Percentiles rank a stretch among this genome's conserved stretches.
These are phyloP conservation scores for Carex sylvatica DNA, from an alignment of 202 grass and related monocot genomes.

Conservation along the genomic window DNA sequence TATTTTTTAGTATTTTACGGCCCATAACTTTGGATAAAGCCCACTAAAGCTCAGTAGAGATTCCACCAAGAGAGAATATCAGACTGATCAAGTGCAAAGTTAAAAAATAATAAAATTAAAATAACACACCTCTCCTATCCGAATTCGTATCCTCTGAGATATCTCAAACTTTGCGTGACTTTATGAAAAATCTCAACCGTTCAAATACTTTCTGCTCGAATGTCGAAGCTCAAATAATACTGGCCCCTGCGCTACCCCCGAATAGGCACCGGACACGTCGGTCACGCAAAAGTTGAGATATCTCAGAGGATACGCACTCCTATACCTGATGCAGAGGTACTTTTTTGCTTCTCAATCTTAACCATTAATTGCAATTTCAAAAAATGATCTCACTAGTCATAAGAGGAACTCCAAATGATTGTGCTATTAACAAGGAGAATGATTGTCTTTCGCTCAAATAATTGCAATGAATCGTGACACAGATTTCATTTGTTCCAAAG, in stretches of 20 bases:
- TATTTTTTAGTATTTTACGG: neutral
- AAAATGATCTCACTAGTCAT: neutral
- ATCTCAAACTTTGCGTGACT: too few relatives aligned
- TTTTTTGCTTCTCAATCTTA: neutral
- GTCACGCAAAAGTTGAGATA: too few relatives aligned
- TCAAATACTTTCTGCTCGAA: too few relatives aligned
- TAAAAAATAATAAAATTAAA: neutral
- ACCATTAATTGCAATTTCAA: neutral
- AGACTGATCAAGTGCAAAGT: too few relatives aligned
- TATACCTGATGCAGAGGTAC: neutral
- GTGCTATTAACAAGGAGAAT: neutral
- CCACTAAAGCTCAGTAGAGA: neutral
- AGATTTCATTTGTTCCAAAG: neutral
- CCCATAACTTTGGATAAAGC: neutral
- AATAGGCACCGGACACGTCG: too few relatives aligned
- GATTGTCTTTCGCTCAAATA: neutral
- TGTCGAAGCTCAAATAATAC: too few relatives aligned
- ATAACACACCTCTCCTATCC: too few relatives aligned
- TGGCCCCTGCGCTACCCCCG: too few relatives aligned
- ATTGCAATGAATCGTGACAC: conserved; percentile 4
- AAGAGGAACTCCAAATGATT: neutral
- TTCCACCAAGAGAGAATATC: neutral
- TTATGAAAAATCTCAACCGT: too few relatives aligned
- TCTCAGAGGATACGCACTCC: too few relatives aligned
- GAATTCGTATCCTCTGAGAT: too few relatives aligned